These are phyloP conservation scores for Fusarium nematophilum DNA, from an alignment of 2,329 filamentous ascomycete genomes.

Conservation along the genomic window DNA sequence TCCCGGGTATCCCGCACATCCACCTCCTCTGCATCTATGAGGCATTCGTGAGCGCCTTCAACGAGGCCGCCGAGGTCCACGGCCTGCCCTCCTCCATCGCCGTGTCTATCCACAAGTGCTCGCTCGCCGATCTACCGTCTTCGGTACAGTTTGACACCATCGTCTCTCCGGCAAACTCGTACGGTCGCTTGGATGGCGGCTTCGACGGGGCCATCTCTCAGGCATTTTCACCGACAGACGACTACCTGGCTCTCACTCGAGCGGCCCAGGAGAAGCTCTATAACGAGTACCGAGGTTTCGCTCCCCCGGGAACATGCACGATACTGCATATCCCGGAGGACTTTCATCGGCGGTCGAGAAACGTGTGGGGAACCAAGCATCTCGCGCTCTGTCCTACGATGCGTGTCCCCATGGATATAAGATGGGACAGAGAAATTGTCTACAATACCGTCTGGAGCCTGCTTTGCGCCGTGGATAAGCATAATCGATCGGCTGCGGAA, in stretches of 20 bases:
- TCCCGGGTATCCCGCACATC: neutral
- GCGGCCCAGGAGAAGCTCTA: slow-evolving; percentile 59
- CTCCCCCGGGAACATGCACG: slow-evolving; percentile 61
- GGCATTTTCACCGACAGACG: slow-evolving; percentile 55
- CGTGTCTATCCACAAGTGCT: slow-evolving; percentile 53
- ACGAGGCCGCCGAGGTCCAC: slow-evolving; percentile 45
- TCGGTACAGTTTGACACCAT: slow-evolving; percentile 57
- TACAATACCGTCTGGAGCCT: slow-evolving; percentile 65
- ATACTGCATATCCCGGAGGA: slow-evolving; percentile 56
- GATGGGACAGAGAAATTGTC: slow-evolving; percentile 64
- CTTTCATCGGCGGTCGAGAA: slow-evolving; percentile 46
- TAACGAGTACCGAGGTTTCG: slow-evolving; percentile 59
- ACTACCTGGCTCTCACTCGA: slow-evolving; percentile 60
- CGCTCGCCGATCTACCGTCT: slow-evolving; percentile 52
- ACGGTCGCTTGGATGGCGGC: slow-evolving; percentile 63
- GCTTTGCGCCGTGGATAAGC: slow-evolving; percentile 59
- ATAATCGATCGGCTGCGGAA: slow-evolving; percentile 50
- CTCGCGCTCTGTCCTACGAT: slow-evolving; percentile 66
- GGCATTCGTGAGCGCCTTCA: neutral
- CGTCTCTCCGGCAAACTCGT: slow-evolving; percentile 66
- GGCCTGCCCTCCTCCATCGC: slow-evolving; percentile 45
- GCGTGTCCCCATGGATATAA: slow-evolving; percentile 55
- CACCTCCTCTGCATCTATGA: neutral
- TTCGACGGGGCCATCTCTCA: slow-evolving; percentile 66
- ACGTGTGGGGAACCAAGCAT: slow-evolving; percentile 55